Base-by-base conservation (phyloP, 2,329 filamentous ascomycete species). In the Ilyonectria mors-panacis region DNA sequence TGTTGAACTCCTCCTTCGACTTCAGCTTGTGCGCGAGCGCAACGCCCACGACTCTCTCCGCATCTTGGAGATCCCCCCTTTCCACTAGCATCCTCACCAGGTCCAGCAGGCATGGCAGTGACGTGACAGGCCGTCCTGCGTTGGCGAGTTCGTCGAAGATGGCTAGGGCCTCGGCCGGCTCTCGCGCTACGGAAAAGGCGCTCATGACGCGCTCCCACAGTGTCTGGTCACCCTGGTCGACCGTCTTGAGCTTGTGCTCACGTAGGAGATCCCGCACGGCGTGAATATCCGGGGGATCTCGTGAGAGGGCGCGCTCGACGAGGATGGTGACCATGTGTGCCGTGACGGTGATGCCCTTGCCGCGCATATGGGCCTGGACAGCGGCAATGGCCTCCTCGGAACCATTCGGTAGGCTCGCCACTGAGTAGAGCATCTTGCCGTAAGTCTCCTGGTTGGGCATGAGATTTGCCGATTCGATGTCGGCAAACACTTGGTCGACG, bases 321-420 rank as follows among this genome's bases (percentile, higher is more conserved):
- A 96, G 86, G 74, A 91, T 92, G 26, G 93, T 95, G 82, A 93
- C 93, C 75, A 94, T 92, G 72, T 94, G 87, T 1, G 88, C 80
- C 4, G 87, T 88, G 2, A 89, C 85, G 54, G 85, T 77, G 48
- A 91, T 75, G 21, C 86, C 85, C 26, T 84, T 81, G 6, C 75
- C 72, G 57, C 82, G 81, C 86, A 96, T 92, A 77, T 92, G 88
- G 1, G 83, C 79, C 48, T 94, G 84, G 8, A 95, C 85, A 2
- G 85, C 85, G 50, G 86, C 85, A 15, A 93, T 86, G 62, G 89
- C 88, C 2, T 80, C 78, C 47, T 81, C 82, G 26, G 83, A 80
- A 44, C 78, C 78, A 66, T 81, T 79, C 65, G 76, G 70, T 17
- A 81, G 76, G 9, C 74, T 75, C 17, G 80, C 73, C 12, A 82